Base-by-base conservation (phyloP, 1,139 yeast genomes). In the Yamadazyma atmosphaerica region DNA sequence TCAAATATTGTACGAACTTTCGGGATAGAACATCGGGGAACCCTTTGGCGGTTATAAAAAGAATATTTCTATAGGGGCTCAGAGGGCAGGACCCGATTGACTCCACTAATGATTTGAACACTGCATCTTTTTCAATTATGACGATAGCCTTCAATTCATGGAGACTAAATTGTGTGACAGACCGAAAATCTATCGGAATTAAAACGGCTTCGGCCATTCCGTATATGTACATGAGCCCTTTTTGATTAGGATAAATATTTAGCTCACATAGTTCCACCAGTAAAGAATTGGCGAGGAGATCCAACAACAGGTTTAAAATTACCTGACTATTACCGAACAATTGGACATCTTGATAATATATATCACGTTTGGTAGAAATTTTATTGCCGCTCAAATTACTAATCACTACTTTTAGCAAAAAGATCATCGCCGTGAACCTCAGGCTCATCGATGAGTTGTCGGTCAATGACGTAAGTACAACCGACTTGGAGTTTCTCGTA, bases 61-160 rank as follows among this genome's bases (percentile, higher is more conserved):
- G 47, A 16, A 58, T 42, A 17, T 39, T 23, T 15, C 51, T 52
- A 47, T 35, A 56, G 3, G 12, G 31, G 7, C 16, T 6, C 9
- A 3, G 21, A 21, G 4, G 7, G 3, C 11, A 9, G 7, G 31
- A 9, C 3, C 21, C 10, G 12, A 28, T n/a, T n/a, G 15, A 28
- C 28, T 48, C 45, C 38, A 63, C 62, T 34, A 74, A 52, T 1
- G 67, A 56, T 35, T 60, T 62, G 52, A 69, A 68, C 0, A 73
- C 60, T 1, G 79, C 81, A 42, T 84, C 94, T 50, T 86, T 86
- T 56, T 86, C 95, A 12, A 86, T 61, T 0, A 86, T 65, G 2
- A 83, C 52, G 0, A 84, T 62, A 25, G 46, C 45, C 17, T 24
- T 14, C n/a, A 33, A 13, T 11, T 27, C 13, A 12, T 12, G 29